Percentiles rank a stretch among this genome's conserved stretches.
Conservation (phyloP, 2,329 filamentous ascomycete species). For the Aspergillus aculeatus region DNA sequence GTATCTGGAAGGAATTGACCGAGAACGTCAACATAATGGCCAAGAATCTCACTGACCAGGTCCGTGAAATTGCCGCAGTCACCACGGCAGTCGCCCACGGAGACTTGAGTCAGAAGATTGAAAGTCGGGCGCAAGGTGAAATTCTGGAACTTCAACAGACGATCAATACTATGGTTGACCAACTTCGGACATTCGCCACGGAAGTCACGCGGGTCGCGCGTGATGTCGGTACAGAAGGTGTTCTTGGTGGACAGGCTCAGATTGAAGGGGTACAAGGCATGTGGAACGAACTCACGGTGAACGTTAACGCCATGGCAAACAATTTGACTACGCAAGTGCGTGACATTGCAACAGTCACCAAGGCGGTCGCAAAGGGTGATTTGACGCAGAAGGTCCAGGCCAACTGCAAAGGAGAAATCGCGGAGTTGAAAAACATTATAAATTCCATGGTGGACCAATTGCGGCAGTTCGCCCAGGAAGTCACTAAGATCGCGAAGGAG, state of each 20-base stretch:
- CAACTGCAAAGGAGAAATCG: slow-evolving; percentile 86
- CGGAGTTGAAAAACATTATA: slow-evolving; percentile 94
- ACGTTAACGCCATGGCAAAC: slow-evolving; percentile 85
- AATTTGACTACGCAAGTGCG: slow-evolving; percentile 86
- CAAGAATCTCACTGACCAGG: slow-evolving; percentile 77
- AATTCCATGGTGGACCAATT: slow-evolving; percentile 99
- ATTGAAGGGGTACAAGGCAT: slow-evolving; percentile 82
- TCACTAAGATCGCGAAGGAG: slow-evolving; percentile 92
- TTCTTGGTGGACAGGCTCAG: slow-evolving; percentile 77
- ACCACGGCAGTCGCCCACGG: slow-evolving; percentile 81
- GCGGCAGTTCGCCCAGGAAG: slow-evolving; percentile 93
- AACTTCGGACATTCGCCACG: slow-evolving; percentile 77
- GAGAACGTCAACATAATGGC: slow-evolving; percentile 86
- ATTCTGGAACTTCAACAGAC: slow-evolving; percentile 81
- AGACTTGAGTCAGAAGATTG: slow-evolving; percentile 80
- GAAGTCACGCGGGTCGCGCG: slow-evolving; percentile 80
- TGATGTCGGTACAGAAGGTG: slow-evolving; percentile 82
- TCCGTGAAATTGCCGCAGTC: slow-evolving; percentile 80
- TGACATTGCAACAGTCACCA: slow-evolving; percentile 82
- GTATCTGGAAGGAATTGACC: slow-evolving; percentile 96
- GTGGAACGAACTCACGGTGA: slow-evolving; percentile 84
- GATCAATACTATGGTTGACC: slow-evolving; percentile 87
- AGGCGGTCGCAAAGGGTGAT: slow-evolving; percentile 74
- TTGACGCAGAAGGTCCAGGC: slow-evolving; percentile 96
- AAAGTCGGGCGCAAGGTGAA: slow-evolving; percentile 75